Evolutionary conservation across 2,329 filamentous ascomycete genomes (phyloP).

Genomic region (Penicillium psychrosexuale): DNA sequence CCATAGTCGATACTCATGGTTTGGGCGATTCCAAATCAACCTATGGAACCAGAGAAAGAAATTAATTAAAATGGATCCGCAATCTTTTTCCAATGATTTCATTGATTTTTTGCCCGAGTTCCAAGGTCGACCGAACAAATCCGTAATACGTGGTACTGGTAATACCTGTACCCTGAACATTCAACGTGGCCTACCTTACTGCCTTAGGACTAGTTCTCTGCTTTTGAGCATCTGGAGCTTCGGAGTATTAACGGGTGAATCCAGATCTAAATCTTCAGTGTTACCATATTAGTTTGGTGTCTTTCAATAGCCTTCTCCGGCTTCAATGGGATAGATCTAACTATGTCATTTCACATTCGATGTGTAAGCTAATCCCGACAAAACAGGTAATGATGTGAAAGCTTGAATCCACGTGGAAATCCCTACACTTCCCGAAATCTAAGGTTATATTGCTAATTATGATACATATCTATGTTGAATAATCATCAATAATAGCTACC

Average conservation of each 20-base stretch:
- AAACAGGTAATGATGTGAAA: conserved; percentile 13
- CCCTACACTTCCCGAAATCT: neutral
- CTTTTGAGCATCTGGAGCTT: neutral
- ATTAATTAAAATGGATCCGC: neutral
- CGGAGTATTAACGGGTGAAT: conserved; percentile 2
- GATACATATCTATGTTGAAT: neutral
- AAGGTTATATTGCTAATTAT: neutral
- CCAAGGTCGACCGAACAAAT: conserved; percentile 12
- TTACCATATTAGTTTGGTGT: neutral
- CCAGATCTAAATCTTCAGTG: conserved; percentile 16
- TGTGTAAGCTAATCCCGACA: neutral
- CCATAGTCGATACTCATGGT: neutral
- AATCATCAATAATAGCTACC: neutral
- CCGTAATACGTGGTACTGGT: conserved; percentile 10
- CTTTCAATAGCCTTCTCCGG: neutral
- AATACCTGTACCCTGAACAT: conserved; percentile 3
- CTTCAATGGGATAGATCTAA: neutral
- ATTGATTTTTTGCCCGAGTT: conserved; percentile 5
- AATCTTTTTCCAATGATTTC: conserved; percentile 19
- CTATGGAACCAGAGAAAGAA: neutral
- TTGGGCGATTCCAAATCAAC: conserved; percentile 16
- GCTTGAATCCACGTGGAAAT: conserved; percentile 18
- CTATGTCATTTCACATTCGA: neutral
- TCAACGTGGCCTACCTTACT: conserved; percentile 1
- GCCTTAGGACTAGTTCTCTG: conserved; percentile 2